Base-by-base conservation (phyloP, 2,329 filamentous ascomycete genomes). In the Alternaria atra region DNA sequence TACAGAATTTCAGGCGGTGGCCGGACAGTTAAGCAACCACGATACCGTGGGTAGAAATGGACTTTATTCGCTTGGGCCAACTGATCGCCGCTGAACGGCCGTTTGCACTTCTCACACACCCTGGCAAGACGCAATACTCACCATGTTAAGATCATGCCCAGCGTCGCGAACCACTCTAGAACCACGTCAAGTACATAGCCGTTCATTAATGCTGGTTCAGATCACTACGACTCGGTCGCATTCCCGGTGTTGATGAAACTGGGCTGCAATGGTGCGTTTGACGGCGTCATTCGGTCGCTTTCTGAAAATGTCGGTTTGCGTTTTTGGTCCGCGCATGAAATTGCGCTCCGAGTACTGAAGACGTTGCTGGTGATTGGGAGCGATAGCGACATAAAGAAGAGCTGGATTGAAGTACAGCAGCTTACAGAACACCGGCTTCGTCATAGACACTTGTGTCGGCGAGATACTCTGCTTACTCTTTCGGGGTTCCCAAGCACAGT, bases 221-320 rank as follows among this genome's bases (percentile, higher is more conserved):
- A 50, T 35, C 46, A 30, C n/a, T 44, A 17, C 52, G 27, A 47
- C 20, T 57, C 48, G 57, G 60, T 51, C 48, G 51, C 42, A 52
- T 50, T 63, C 40, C 57, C 52, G 52, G 56, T 51, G 17, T 50
- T 52, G 40, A 35, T 43, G 13, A 23, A 44, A 34, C 55, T 62
- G 55, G 60, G 55, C 60, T 35, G 23, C 51, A n/a, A 48, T 52
- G 60, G 60, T 50, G 52, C 47, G 60, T 63, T 63, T 60, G 57
- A 63, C 60, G 60, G 60, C 30, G 35, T 42, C 43, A 46, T 57
- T 60, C 52, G 52, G 48, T 51, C 17, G 37, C 42, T 57, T 20
- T 52, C 23, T 40, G 20, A 46, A 30, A 25, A 47, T 40, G 25
- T 39, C 23, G 35, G 23, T 30, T 23, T 35, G 29, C 32, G 23